Evolutionary conservation across 1,139 yeast species (phyloP).

Genomic region (Scheffersomyces parashehatae): DNA sequence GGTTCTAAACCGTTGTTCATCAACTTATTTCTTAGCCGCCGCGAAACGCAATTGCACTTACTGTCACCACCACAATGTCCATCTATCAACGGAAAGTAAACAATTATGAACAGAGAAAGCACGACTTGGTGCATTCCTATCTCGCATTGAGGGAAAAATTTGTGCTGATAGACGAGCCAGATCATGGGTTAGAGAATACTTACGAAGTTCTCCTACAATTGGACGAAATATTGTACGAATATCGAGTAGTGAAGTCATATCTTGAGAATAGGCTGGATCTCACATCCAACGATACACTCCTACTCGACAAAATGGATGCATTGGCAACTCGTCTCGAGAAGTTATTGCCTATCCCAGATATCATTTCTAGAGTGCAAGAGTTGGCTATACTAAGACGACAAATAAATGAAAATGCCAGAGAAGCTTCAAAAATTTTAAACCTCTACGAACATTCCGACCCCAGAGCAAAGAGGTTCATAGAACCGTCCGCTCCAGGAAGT

Average conservation of each 20-base stretch:
- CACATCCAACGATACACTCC: conserved; percentile 4
- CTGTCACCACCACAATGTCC: background rate
- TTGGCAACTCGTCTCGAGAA: conserved; percentile 18
- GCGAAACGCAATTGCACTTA: too few species aligned
- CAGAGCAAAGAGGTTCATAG: background rate
- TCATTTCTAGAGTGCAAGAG: conserved; percentile 20
- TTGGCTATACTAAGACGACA: conserved; percentile 30
- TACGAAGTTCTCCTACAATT: conserved; percentile 21
- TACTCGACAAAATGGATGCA: conserved; percentile 8
- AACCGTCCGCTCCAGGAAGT: background rate
- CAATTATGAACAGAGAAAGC: conserved; percentile 21
- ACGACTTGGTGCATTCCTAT: conserved; percentile 14
- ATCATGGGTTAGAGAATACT: conserved; percentile 9
- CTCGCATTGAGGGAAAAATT: conserved; percentile 13
- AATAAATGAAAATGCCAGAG: conserved; percentile 30
- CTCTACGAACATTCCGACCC: conserved; percentile 3
- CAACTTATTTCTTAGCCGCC: too few species aligned
- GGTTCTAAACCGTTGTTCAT: too few species aligned
- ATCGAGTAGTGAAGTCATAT: conserved; percentile 15
- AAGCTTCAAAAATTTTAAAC: conserved; percentile 26
- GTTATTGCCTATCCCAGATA: conserved; percentile 22
- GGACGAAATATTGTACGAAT: conserved; percentile 26
- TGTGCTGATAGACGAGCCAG: conserved; percentile 6
- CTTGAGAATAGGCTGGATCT: conserved; percentile 10
- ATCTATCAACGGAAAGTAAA: conserved; percentile 13